phyloP scores from a whole-genome alignment of 495 filamentous ascomycete genomes.

The Trypethelium eluteriae region DNA sequence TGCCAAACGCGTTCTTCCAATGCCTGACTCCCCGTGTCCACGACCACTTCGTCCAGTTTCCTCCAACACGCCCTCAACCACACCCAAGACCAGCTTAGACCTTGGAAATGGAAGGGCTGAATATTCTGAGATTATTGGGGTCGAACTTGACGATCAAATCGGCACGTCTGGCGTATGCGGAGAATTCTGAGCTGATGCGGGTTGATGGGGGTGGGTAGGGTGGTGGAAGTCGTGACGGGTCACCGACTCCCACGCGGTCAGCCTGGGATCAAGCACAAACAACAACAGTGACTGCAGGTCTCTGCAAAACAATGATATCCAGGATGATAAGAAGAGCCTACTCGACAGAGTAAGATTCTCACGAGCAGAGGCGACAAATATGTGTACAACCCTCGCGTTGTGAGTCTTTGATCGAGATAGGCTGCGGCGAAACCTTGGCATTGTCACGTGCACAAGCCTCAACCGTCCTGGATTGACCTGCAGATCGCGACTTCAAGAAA shows the following conservation, averaged over 20 bases:
- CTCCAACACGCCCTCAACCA: background rate
- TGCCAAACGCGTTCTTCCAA: background rate
- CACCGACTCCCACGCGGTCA: background rate
- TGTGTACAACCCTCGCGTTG: slow-evolving; percentile 1
- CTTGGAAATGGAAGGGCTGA: too few relatives aligned
- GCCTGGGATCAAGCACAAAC: background rate
- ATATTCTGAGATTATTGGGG: too few relatives aligned
- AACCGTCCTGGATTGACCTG: background rate
- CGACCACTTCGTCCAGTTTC: slow-evolving; percentile 1
- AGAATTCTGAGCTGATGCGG: background rate
- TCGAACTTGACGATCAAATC: background rate
- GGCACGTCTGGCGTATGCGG: background rate
- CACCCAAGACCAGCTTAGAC: too few relatives aligned
- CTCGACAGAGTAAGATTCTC: background rate
- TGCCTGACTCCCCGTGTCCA: background rate
- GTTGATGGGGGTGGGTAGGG: slow-evolving; percentile 9
- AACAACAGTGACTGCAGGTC: background rate
- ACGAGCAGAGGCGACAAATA: background rate
- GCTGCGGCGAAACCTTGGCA: slow-evolving; percentile 3
- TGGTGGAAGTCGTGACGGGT: background rate
- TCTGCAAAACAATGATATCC: background rate
- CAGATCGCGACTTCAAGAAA: background rate
- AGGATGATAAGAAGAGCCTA: background rate
- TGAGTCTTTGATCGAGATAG: background rate
- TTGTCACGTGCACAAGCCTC: background rate